Conservation (phyloP, 768 basidiomycete species). For the Leucocoprinus leucothites region DNA sequence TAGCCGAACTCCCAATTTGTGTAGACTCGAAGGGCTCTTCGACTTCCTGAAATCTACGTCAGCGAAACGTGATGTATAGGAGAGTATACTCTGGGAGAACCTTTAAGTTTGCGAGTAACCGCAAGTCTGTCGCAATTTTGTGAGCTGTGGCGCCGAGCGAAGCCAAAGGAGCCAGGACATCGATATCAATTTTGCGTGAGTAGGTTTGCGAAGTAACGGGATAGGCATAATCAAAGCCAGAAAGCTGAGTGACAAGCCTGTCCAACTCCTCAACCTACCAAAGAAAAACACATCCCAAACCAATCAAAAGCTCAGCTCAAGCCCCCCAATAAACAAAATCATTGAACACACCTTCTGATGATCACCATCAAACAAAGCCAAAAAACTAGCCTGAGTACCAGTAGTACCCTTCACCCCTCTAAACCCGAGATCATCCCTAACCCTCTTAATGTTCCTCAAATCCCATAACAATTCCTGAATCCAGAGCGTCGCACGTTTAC, state of each 20-base stretch:
- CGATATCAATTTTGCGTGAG: constrained; percentile 94
- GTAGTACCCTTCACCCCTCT: constrained; percentile 99
- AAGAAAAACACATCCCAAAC: no score
- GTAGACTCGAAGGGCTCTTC: constrained; percentile 99
- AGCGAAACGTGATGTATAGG: neutral
- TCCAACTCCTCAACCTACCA: constrained; percentile 89
- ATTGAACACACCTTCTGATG: constrained; percentile 69
- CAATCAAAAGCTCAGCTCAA: neutral
- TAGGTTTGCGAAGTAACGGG: constrained; percentile 99
- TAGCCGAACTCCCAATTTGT: constrained; percentile 95
- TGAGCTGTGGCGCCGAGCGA: constrained; percentile 94
- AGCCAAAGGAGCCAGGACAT: constrained; percentile 87
- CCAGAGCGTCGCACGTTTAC: constrained; percentile 96
- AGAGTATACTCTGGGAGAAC: constrained; percentile 25
- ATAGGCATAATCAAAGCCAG: constrained; percentile 92
- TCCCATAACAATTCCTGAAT: constrained; percentile 99
- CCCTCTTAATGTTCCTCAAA: constrained; percentile 86
- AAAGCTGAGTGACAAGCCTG: constrained; percentile 82
- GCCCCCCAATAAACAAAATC: neutral
- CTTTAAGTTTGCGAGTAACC: constrained; percentile 92
- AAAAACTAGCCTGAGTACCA: constrained; percentile 95
- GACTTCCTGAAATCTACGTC: constrained; percentile 59
- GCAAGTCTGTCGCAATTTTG: constrained; percentile 95
- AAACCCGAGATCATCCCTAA: constrained; percentile 90
- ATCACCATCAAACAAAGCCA: constrained; percentile 91